phyloP scores from a whole-genome alignment of 2,329 filamentous ascomycete species.

The Penicillium sclerotiorum region DNA sequence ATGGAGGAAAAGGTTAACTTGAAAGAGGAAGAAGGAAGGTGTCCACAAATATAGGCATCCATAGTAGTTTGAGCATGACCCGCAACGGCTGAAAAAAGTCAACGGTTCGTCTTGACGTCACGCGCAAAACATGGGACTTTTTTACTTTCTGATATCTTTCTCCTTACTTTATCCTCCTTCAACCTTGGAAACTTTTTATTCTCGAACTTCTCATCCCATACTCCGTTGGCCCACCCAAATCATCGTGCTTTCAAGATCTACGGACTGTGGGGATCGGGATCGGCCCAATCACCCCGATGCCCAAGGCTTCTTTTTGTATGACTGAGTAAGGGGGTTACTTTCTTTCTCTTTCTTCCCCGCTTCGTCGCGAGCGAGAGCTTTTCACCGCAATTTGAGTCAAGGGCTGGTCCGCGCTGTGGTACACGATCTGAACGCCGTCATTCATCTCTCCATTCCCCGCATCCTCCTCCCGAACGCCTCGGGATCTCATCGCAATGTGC shows the following conservation, averaged over 20 bases:
- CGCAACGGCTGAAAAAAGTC: conserved; percentile 9
- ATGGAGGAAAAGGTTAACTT: neutral
- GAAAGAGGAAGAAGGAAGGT: neutral
- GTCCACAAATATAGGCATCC: conserved; percentile 12
- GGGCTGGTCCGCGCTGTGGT: no score
- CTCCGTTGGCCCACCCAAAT: neutral
- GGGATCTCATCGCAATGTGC: conserved; percentile 64
- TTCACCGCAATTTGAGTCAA: no score
- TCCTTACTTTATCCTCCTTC: no score
- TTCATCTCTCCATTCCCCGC: conserved; percentile 10
- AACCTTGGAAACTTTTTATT: neutral
- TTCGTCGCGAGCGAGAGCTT: no score
- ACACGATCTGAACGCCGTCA: no score
- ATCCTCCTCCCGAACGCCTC: conserved; percentile 38
- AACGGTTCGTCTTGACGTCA: conserved; percentile 26
- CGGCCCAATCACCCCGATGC: conserved; percentile 21
- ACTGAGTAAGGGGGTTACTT: conserved; percentile 3
- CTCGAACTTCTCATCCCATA: neutral
- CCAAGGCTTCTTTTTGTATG: conserved; percentile 15
- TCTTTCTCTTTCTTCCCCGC: neutral
- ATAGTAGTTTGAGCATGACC: conserved; percentile 17
- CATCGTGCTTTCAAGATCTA: conserved; percentile 1
- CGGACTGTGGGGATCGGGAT: conserved; percentile 11
- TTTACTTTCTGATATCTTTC: neutral
- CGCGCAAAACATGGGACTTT: conserved; percentile 7